Evolutionary conservation across 2,329 filamentous ascomycete genomes (phyloP).

Genomic region (Pleomassaria siparia): DNA sequence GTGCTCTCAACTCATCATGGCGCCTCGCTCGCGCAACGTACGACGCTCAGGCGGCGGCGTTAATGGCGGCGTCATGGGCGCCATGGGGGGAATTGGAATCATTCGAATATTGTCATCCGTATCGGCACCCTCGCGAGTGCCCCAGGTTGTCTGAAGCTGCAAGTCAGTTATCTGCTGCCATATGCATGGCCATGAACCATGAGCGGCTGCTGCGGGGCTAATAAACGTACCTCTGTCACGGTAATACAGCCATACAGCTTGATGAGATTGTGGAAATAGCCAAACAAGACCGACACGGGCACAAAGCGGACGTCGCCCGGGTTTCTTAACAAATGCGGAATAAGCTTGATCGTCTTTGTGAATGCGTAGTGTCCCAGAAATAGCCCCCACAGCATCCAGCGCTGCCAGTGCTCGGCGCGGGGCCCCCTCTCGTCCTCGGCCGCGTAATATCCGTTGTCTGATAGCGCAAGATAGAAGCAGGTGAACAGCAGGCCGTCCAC

Average conservation of each 20-base stretch:
- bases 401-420: conserved; percentile 23
- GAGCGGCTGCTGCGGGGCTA: conserved; percentile 25
- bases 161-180: conserved; percentile 20
- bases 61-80: conserved; percentile 37
- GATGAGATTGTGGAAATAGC: conserved; percentile 89
- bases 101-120: conserved; percentile 58
- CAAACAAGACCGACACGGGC: conserved; percentile 84
- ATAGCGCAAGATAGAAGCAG: conserved; percentile 33
- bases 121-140: conserved; percentile 89
- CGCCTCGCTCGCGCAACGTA: conserved; percentile 39
- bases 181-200: too few relatives aligned
- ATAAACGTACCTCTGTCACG: conserved; percentile 49
- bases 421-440: conserved; percentile 16
- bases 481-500: conserved; percentile 61
- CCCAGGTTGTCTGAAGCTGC: conserved; percentile 79
- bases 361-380: conserved; percentile 59
- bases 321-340: conserved; percentile 82
- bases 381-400: conserved; percentile 32
- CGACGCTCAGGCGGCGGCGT: conserved; percentile 36
- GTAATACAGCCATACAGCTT: conserved; percentile 87
- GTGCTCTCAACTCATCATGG: conserved; percentile 31
- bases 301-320: conserved; percentile 78
- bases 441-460: conserved; percentile 34
- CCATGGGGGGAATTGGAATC: conserved; percentile 38
- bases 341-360: conserved; percentile 87